Base-by-base conservation (phyloP, 345 rosid genomes). In the Rhodamnia rubescens region DNA sequence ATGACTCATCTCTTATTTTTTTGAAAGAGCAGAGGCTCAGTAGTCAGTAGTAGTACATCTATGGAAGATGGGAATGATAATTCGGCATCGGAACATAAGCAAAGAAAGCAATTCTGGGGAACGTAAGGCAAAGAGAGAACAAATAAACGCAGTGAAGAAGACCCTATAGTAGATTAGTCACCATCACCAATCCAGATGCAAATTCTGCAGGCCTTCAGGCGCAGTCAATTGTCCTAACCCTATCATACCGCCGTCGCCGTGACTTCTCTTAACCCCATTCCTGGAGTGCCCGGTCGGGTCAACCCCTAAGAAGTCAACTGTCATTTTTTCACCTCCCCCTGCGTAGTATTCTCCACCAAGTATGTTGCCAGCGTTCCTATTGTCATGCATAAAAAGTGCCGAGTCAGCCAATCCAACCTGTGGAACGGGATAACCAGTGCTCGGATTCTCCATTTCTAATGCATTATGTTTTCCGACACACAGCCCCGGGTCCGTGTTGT, bases 281-380 rank as follows among this genome's bases (percentile, higher is more conserved):
- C 87, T 50, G 26, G 90, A 86, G 82, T 86, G 85, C 8, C 85
- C 89, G 14, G 84, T 82, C 16, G 90, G 90, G 84, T 93, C 92
- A 83, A 90, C 89, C 49, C 92, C 94, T 16, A 93, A 85, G 88
- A 92, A 91, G 85, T 92, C 94, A 51, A 92, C 86, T 0, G 93
- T 91, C 89, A 86, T 84, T 85, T 89, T 92, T 56, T 87, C 87
- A 8, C 84, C 87, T 54, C 88, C 90, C 82, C 82, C 88, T 78
- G 61, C 29, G 83, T 69, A 87, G 80, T 53, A 83, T 83, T 88
- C 86, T 84, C 80, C 86, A 32, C 81, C 87, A 21, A 87, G 69
- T 13, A 57, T 50, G 49, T 69, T 59, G 44, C 51, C 82, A 49
- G 61, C 81, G 52, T 85, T 59, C n/a, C 85, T 40, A 6, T 24